These are phyloP conservation scores for Lentinula lateritia DNA, from an alignment of 768 basidiomycete genomes.

Conservation along the genomic window DNA sequence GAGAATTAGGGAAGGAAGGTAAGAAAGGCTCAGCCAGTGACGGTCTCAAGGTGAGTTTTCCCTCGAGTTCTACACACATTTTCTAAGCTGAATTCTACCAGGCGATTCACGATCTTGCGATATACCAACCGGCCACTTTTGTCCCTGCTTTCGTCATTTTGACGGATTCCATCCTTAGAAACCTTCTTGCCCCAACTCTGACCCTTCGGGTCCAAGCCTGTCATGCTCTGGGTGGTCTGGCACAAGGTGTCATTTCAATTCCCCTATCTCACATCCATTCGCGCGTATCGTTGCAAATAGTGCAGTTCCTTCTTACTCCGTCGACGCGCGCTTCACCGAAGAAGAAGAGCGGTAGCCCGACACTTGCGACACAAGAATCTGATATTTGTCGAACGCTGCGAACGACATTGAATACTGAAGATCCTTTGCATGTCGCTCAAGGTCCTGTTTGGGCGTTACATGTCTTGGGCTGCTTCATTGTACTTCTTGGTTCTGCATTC, in stretches of 20 bases:
- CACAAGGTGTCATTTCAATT: conserved; percentile 43
- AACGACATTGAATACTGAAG: conserved; percentile 48
- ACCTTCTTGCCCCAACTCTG: conserved; percentile 60
- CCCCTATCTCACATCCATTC: conserved; percentile 44
- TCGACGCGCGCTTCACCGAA: conserved; percentile 26
- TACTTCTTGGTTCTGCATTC: conserved; percentile 56
- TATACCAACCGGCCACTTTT: conserved; percentile 60
- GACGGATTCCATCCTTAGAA: conserved; percentile 56
- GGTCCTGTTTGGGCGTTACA: conserved; percentile 76
- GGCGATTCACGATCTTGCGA: conserved; percentile 69
- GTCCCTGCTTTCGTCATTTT: conserved; percentile 55
- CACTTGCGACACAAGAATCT: conserved; percentile 32
- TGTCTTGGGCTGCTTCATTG: conserved; percentile 59
- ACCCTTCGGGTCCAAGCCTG: conserved; percentile 68
- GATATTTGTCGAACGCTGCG: conserved; percentile 61
- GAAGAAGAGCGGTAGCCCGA: conserved; percentile 29
- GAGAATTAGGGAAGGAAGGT: conserved; percentile 83
- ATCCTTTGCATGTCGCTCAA: conserved; percentile 59
- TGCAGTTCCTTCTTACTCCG: conserved; percentile 44
- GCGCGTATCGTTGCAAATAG: conserved; percentile 41
- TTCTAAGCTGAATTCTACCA: conserved; percentile 20
- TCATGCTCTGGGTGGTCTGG: conserved; percentile 69
- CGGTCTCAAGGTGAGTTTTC: conserved; percentile 58
- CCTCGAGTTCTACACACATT: conserved; percentile 6
- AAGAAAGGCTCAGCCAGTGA: conserved; percentile 81